These are phyloP conservation scores for Exserohilum turcica DNA, from an alignment of 2,329 filamentous ascomycete species.

Conservation along the genomic window DNA sequence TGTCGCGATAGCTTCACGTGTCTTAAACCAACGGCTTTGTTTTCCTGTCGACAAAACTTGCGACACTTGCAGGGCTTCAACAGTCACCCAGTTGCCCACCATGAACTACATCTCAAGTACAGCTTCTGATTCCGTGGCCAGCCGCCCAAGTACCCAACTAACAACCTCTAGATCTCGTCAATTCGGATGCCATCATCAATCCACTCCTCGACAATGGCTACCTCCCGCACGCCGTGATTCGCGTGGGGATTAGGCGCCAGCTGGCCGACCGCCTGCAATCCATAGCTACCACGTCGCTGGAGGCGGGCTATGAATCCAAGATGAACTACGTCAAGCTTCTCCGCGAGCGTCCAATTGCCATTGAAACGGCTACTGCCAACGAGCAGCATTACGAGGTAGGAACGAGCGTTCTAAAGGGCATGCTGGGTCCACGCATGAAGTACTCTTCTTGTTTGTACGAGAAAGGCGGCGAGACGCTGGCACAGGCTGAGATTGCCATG, in stretches of 20 bases:
- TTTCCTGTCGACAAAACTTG: neutral
- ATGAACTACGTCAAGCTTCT: slow-evolving; percentile 67
- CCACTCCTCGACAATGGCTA: slow-evolving; percentile 67
- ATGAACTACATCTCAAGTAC: slow-evolving; percentile 45
- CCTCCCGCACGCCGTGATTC: slow-evolving; percentile 66
- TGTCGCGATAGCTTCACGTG: slow-evolving; percentile 9
- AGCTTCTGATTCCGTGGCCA: neutral
- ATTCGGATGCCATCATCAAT: slow-evolving; percentile 35
- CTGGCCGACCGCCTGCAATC: slow-evolving; percentile 63
- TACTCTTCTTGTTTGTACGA: slow-evolving; percentile 72
- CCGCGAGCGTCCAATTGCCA: slow-evolving; percentile 67
- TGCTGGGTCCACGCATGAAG: slow-evolving; percentile 72
- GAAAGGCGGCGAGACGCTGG: slow-evolving; percentile 60
- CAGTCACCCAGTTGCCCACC: slow-evolving; percentile 5
- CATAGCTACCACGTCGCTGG: slow-evolving; percentile 61
- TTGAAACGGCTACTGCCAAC: slow-evolving; percentile 69
- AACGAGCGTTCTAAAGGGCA: slow-evolving; percentile 65
- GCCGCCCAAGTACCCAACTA: neutral
- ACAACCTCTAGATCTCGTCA: slow-evolving; percentile 28
- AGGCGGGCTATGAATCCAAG: slow-evolving; percentile 62
- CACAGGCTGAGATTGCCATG: slow-evolving; percentile 70
- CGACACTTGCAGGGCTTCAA: neutral
- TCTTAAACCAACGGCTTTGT: neutral
- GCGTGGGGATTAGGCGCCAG: slow-evolving; percentile 69
- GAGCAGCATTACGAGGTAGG: slow-evolving; percentile 75